A percentile compares a stretch with the other conserved stretches of the same genome.
Conservation (phyloP, 345 rosid species). For the Erysimum cheiranthoides region DNA sequence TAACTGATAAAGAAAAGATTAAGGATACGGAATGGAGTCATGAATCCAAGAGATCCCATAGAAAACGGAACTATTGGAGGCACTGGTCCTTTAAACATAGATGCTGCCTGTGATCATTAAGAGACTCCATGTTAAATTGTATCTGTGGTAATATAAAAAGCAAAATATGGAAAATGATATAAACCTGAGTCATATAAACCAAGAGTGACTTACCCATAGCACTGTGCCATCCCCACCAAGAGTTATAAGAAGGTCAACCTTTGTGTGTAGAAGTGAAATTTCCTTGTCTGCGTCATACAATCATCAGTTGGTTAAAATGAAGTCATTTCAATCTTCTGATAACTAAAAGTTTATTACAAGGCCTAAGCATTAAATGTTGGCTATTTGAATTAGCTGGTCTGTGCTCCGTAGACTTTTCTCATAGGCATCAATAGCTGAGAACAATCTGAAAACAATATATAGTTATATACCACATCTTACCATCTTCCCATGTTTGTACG, state of each 20-base stretch:
- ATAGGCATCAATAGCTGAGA: background rate
- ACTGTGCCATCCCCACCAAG: constrained; percentile 99
- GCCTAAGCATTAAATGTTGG: background rate
- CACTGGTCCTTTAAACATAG: constrained; percentile 98
- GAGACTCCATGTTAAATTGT: constrained; percentile 26
- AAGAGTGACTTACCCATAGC: constrained; percentile 76
- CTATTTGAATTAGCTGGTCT: background rate
- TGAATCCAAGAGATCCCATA: constrained; percentile 96
- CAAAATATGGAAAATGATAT: constrained; percentile 11
- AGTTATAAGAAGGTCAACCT: constrained; percentile 94
- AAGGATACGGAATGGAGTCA: constrained; percentile 99
- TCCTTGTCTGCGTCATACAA: constrained; percentile 67
- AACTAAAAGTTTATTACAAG: constrained; percentile 2
- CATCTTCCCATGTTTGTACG: constrained; percentile 92
- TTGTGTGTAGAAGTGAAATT: constrained; percentile 70
- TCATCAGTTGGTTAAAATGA: constrained; percentile 5
- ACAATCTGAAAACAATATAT: background rate
- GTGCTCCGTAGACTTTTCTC: background rate
- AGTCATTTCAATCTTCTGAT: background rate
- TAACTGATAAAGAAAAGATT: background rate
- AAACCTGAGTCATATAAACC: background rate
- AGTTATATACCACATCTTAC: constrained; percentile 47
- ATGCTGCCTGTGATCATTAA: constrained; percentile 77
- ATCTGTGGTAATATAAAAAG: constrained; percentile 15
- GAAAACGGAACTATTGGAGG: constrained; percentile 98